A percentile compares a stretch with the other conserved stretches of the same genome.
These are phyloP conservation scores for Penicillium canescens DNA, from an alignment of 495 filamentous ascomycete genomes.

Conservation along the genomic window DNA sequence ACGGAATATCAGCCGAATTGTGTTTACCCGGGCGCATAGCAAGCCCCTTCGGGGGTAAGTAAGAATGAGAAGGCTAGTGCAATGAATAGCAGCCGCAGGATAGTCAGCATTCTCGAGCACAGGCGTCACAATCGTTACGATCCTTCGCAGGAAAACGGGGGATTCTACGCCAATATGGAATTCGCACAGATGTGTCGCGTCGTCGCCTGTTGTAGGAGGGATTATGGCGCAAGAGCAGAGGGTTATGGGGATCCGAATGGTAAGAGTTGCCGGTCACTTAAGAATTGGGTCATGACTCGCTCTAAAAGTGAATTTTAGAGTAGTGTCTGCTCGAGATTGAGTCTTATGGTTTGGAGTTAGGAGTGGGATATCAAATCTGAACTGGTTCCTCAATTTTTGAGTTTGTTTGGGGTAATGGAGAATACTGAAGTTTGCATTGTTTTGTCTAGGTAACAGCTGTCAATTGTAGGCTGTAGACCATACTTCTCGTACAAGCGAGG, in stretches of 20 bases:
- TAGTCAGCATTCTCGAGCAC: constrained; percentile 62
- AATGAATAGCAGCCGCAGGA: constrained; percentile 56
- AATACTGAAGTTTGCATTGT: no score
- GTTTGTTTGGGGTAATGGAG: no score
- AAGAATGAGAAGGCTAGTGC: not conserved
- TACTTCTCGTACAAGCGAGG: no score
- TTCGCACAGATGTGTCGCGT: constrained; percentile 67
- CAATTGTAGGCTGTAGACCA: no score
- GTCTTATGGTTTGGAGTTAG: not conserved
- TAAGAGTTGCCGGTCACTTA: constrained; percentile 59
- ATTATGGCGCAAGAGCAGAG: constrained; percentile 63
- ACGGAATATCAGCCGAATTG: constrained; percentile 51
- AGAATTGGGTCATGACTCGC: constrained; percentile 71
- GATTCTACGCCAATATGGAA: constrained; percentile 54
- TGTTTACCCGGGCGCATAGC: no score
- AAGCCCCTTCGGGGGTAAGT: no score
- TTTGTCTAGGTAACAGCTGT: no score
- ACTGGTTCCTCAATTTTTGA: no score
- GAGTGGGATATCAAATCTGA: not conserved
- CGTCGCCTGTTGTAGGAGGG: constrained; percentile 63
- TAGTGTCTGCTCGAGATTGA: not conserved
- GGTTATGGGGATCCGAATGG: constrained; percentile 55
- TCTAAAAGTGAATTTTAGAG: constrained; percentile 32
- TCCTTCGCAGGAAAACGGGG: constrained; percentile 39
- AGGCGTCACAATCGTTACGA: constrained; percentile 42